These are phyloP conservation scores for Capsicum baccatum DNA, from an alignment of 257 asterid species.

Conservation along the genomic window DNA sequence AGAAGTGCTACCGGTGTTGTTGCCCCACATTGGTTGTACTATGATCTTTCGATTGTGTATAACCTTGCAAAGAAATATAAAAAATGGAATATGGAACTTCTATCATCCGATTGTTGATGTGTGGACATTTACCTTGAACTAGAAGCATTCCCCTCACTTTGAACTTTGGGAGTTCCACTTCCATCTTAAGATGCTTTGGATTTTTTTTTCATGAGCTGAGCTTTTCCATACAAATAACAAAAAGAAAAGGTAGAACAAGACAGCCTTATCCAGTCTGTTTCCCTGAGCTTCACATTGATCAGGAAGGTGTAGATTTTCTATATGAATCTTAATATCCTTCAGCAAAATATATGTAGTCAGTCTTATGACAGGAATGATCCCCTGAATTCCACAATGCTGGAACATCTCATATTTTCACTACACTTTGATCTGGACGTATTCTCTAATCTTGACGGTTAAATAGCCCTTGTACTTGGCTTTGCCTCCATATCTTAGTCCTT, in stretches of 20 bases:
- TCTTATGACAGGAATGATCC: not conserved
- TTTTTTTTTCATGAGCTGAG: not conserved
- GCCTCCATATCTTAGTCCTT: not conserved
- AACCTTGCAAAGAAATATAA: not conserved
- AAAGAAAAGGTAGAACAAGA: not conserved
- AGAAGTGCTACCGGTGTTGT: not conserved
- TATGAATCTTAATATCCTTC: not conserved
- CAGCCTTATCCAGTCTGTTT: not conserved
- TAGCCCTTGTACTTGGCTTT: not conserved
- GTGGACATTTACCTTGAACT: not conserved
- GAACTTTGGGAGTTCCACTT: conserved; percentile 4
- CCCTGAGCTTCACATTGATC: not conserved
- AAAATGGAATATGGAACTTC: not conserved
- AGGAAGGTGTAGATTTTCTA: not conserved
- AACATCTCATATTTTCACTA: not conserved
- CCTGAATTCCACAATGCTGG: not conserved
- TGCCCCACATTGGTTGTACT: not conserved
- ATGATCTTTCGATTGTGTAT: not conserved
- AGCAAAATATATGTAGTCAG: not conserved
- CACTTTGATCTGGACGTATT: not conserved
- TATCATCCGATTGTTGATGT: not conserved
- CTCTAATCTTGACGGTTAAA: not conserved
- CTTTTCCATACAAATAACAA: not conserved
- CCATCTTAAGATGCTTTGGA: not conserved
- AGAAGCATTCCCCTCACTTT: conserved; percentile 14